Percentiles rank a stretch among this genome's conserved stretches.
Conservation (phyloP, 1,139 yeast species). For the Ogataea hybrid region DNA sequence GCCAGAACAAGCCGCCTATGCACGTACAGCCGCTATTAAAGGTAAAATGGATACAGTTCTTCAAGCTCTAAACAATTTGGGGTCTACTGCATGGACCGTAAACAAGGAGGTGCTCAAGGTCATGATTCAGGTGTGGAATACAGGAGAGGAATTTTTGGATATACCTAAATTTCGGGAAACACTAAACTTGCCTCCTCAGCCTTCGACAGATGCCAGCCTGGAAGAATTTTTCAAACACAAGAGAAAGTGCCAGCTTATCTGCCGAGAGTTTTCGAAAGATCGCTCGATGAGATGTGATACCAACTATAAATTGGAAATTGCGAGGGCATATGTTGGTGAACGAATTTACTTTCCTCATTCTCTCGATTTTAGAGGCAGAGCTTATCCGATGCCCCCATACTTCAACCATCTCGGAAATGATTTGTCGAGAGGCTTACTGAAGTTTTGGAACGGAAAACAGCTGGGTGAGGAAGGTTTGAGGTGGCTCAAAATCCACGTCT, state of each 20-base stretch:
- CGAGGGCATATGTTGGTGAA: conserved; percentile 88
- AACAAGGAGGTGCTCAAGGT: conserved; percentile 69
- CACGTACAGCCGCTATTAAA: conserved; percentile 76
- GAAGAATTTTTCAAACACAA: conserved; percentile 66
- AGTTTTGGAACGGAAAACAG: conserved; percentile 85
- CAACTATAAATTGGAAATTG: conserved; percentile 91
- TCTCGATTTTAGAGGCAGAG: conserved; percentile 93
- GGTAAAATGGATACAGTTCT: conserved; percentile 65
- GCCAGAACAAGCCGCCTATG: conserved; percentile 86
- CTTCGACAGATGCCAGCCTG: conserved; percentile 72
- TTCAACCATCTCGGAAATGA: conserved; percentile 87
- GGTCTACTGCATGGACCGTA: conserved; percentile 90
- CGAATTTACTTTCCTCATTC: conserved; percentile 92
- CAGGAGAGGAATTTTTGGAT: conserved; percentile 74
- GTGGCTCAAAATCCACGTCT: conserved; percentile 90
- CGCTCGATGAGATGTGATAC: conserved; percentile 92
- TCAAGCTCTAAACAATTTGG: conserved; percentile 84
- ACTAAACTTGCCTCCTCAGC: conserved; percentile 60
- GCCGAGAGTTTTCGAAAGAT: conserved; percentile 60
- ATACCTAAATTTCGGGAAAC: conserved; percentile 66
- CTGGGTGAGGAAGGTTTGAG: conserved; percentile 72
- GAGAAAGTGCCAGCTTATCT: conserved; percentile 52
- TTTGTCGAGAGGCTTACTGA: conserved; percentile 77
- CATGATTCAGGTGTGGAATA: conserved; percentile 81
- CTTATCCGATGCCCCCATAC: conserved; percentile 79